Evolutionary conservation across 768 basidiomycete species (phyloP), one percentile per base, ranked within the genome.

Genomic region (Clitopilus passeckerianus): DNA sequence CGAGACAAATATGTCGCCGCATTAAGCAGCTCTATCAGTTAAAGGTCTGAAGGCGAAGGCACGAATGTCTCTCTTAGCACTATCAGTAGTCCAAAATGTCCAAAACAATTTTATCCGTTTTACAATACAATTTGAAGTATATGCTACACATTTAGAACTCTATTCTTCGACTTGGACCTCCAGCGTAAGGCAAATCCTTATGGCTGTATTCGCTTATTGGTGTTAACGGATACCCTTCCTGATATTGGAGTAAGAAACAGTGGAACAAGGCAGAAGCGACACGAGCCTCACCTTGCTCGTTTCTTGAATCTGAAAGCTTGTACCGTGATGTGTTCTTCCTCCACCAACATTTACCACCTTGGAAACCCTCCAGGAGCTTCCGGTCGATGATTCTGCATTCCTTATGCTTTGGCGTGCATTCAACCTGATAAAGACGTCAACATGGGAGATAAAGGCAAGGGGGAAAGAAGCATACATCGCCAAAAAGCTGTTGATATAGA

Each of bases 401-500:
- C 58, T 30, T n/a, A 53, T 30, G 41, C 50, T 46, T n/a, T 34
- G 14, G 27, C 57, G 57, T 8, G 57, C 57, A 34, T 58, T 58
- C 46, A 58, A 34, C 57, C 57, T 58, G 18, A 16, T 46, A 20
- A 16, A 34, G 20, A 10, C 2, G 33, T 18, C 37, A 23, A 18
- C n/a, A 50, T 15, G 7, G 20, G 22, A 23, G 7, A n/a, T 59
- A 16, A 18, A 33, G 3, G 1, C 30, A 1, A 59, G 20, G 6
- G 15, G n/a, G 9, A 16, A 20, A 34, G 15, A 34, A 59, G 22
- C 58, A 15, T 34, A 59, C 58, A 59, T 59, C 12, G 58, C 58
- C 15, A 59, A 23, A 22, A 53, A 59, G 34, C 58, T 59, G 50
- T 59, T 59, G 24, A 59, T 41, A 34, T 59, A 59, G 7, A 59